A percentile compares a stretch with the other conserved stretches of the same genome.
Evolutionary conservation across 23 red algal species (phyloP).

Genomic region (Gracilaria gracilis): DNA sequence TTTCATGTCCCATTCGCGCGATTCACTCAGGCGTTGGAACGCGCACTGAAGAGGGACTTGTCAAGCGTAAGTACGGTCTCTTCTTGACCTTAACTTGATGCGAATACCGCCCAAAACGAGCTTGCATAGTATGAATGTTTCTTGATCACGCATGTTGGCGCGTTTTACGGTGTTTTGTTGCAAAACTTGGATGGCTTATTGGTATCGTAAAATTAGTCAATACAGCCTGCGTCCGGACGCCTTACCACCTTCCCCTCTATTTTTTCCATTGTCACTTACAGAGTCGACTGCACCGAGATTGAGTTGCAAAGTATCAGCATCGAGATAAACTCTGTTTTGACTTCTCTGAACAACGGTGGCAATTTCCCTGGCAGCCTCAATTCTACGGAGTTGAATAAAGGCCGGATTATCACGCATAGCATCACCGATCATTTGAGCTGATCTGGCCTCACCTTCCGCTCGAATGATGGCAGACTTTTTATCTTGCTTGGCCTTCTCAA

Average conservation of each 20-base stretch:
- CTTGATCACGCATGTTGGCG: background rate
- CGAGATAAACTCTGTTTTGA: slow-evolving; percentile 80
- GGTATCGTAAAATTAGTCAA: background rate
- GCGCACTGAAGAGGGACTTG: too few species aligned
- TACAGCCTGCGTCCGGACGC: slow-evolving; percentile 32
- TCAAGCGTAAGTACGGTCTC: too few species aligned
- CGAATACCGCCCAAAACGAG: background rate
- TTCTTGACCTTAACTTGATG: background rate
- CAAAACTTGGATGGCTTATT: background rate
- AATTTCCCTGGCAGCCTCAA: slow-evolving; percentile 98
- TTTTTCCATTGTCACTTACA: background rate
- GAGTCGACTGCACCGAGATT: slow-evolving; percentile 73
- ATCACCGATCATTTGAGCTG: slow-evolving; percentile 86
- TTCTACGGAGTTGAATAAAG: slow-evolving; percentile 92
- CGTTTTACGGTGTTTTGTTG: background rate
- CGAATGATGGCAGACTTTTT: slow-evolving; percentile 91
- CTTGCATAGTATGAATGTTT: background rate
- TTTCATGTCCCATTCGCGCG: background rate
- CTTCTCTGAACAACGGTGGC: slow-evolving; percentile 78
- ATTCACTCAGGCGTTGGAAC: background rate
- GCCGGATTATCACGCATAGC: slow-evolving; percentile 87
- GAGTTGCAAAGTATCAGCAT: slow-evolving; percentile 94
- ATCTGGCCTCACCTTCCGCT: slow-evolving; percentile 93
- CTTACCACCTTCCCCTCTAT: slow-evolving; percentile 1
- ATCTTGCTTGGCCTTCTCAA: slow-evolving; percentile 96